Evolutionary conservation across 371 early-diverging fungal species (phyloP).

Genomic region (Rhizopus microsporus): DNA sequence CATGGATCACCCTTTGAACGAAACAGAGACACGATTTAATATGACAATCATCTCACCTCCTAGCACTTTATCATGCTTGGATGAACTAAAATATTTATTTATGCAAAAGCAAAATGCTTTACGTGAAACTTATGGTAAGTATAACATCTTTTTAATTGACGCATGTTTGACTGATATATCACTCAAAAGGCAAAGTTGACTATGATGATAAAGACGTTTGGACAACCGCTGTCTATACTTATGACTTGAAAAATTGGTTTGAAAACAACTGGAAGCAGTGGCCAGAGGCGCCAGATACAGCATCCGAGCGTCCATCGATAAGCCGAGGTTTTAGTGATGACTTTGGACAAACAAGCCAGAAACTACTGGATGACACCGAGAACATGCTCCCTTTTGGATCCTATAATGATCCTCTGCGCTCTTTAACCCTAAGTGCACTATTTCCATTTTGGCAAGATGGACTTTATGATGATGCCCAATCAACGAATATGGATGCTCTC

Average conservation of each 20-base stretch:
- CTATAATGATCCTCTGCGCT: conserved; percentile 69
- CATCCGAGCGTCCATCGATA: background rate
- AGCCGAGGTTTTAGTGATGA: conserved; percentile 26
- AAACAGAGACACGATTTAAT: conserved; percentile 61
- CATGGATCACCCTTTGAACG: conserved; percentile 14
- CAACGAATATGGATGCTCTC: conserved; percentile 62
- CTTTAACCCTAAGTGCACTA: conserved; percentile 59
- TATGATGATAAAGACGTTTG: conserved; percentile 4
- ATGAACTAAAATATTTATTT: conserved; percentile 61
- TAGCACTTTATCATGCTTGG: conserved; percentile 58
- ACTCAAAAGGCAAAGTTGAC: conserved; percentile 1
- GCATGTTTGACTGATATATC: background rate
- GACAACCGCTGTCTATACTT: conserved; percentile 54
- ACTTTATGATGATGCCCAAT: conserved; percentile 46
- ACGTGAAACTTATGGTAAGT: conserved; percentile 43
- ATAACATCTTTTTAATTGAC: background rate
- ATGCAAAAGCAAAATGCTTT: conserved; percentile 44
- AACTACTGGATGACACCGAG: conserved; percentile 11
- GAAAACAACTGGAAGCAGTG: conserved; percentile 61
- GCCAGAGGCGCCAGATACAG: conserved; percentile 22
- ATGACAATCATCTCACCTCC: conserved; percentile 61
- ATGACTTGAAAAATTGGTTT: conserved; percentile 56
- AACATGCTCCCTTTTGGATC: conserved; percentile 65
- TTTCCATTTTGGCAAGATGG: conserved; percentile 61
- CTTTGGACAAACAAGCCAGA: conserved; percentile 18